Evolutionary conservation across 106 monocot genomes (phyloP), one percentile per base, ranked within the genome.

Genomic region (Amphibolis antarctica): DNA sequence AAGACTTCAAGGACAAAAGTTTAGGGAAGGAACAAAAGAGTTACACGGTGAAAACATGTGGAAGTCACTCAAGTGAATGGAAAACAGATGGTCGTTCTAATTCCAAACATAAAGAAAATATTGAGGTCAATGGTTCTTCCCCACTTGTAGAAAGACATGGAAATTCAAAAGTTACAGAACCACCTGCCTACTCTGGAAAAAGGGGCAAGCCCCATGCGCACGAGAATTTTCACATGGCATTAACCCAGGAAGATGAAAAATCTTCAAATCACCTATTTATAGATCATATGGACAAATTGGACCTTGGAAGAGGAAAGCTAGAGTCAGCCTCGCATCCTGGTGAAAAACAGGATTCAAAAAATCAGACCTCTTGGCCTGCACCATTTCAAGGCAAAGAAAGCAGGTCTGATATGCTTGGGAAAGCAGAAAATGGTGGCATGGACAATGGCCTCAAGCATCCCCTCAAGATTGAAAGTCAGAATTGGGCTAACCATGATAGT

Each of bases 401-500:
- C 44, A 83, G 57, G 30, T 55, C 71, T 53, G 74, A 71, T 28
- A n/a, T 47, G 29, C 44, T 67, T 54, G 47, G 25, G 54, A 73
- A 76, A 76, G 69, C 69, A 62, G 55, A 42, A 30, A 82, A 72
- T 75, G 22, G 20, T 43, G 62, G 72, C 50, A 51, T 53, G 44
- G 68, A 44, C 29, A 79, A 72, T 31, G 64, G 61, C 44, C 50
- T 64, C 6, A 73, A 81, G 27, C 59, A 59, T 31, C 64, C 55
- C 24, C 69, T 63, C 62, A 70, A 74, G 42, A 51, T 53, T 62
- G 81, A 79, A 58, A 63, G 31, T 23, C 78, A 68, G 17, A 76
- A 71, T 69, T 71, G 69, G 21, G 24, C 50, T 21, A 61, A 70
- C 14, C 25, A 55, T 14, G 62, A 20, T 73, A 64, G 44, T 63